Base-by-base conservation (phyloP, 495 filamentous ascomycete genomes). In the Chaetomidium leptoderma region DNA sequence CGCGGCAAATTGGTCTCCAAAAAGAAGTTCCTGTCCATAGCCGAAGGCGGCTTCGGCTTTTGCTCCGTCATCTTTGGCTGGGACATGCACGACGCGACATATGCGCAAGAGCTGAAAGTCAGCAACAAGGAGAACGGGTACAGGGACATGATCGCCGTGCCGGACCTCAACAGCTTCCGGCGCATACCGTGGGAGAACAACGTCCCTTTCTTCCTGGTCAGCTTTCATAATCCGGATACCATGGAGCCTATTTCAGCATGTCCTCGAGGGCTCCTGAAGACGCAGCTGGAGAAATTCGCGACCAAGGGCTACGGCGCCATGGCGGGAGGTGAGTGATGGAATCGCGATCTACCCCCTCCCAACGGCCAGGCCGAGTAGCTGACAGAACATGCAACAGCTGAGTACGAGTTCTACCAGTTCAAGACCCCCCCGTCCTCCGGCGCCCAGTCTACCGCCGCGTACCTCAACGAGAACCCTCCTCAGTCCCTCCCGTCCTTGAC, bases 371-470 rank as follows among this genome's bases (percentile, higher is more conserved):
- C 4, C 33, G 0, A 13, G 33, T 45, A 29, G 58, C 66, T 63
- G 62, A 63, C 40, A 4, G 19, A 11, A 19, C 32, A 4, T 13
- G 16, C 26, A 1, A 37, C 63, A 97, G 93, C 89, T 57, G 93
- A 97, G 73, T 92, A 96, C 77, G 93, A 98, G 70, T 98, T 98
- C 81, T 97, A 87, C 76, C 90, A 96, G 69, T 98, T 95, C 68
- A 82, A 86, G 63, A 77, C 84, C 9, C 91, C 91, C 11, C 67
- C 74, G 14, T 69, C 75, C 24, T 79, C 84, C 55, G 78, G 74
- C n/a, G 81, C 83, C 5, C 84, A 86, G n/a, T 82, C 87, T 0
- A 88, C 89, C 1, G 89, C 89, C 21, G 69, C 76, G 3, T 96
- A 86, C 67, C 80, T 96, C 2, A 79, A 81, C 59, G 71, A 87